A percentile compares a stretch with the other conserved stretches of the same genome.
phyloP scores from a whole-genome alignment of 768 basidiomycete species.

The Tulasnella calospora region DNA sequence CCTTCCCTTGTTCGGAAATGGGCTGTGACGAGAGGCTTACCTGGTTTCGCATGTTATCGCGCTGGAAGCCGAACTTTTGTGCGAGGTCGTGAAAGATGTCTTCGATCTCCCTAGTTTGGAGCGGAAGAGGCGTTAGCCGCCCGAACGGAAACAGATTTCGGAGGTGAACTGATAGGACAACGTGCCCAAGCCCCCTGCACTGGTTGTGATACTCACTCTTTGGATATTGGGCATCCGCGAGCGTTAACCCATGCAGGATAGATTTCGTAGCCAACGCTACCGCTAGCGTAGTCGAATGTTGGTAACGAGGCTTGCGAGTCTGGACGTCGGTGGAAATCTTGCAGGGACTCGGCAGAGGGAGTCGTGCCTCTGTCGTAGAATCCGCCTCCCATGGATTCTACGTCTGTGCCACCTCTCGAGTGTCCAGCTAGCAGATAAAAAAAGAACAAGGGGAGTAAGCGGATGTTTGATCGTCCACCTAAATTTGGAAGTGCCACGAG shows the following conservation, averaged over 20 bases:
- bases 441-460: not conserved
- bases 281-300: slow-evolving; percentile 19
- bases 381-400: slow-evolving; percentile 14
- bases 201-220: slow-evolving; percentile 11
- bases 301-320: slow-evolving; percentile 21
- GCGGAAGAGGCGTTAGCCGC: slow-evolving; percentile 5
- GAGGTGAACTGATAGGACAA: not conserved
- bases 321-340: not conserved
- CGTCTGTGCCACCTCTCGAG: not conserved
- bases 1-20: slow-evolving; percentile 4
- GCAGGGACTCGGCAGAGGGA: slow-evolving; percentile 18
- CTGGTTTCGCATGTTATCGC: slow-evolving; percentile 94
- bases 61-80: slow-evolving; percentile 98
- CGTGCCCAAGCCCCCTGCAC: not conserved
- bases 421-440: not conserved
- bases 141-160: not conserved
- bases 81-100: slow-evolving; percentile 96
- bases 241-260: slow-evolving; percentile 18
- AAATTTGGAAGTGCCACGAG: slow-evolving; percentile 4
- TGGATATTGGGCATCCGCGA: slow-evolving; percentile 1
- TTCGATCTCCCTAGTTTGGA: slow-evolving; percentile 66
- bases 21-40: slow-evolving; percentile 39
- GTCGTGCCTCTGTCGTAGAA: not conserved
- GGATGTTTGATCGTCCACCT: slow-evolving; percentile 1
- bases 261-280: not conserved